Base-by-base conservation (phyloP, 495 filamentous ascomycete genomes). In the Neurospora sp. region DNA sequence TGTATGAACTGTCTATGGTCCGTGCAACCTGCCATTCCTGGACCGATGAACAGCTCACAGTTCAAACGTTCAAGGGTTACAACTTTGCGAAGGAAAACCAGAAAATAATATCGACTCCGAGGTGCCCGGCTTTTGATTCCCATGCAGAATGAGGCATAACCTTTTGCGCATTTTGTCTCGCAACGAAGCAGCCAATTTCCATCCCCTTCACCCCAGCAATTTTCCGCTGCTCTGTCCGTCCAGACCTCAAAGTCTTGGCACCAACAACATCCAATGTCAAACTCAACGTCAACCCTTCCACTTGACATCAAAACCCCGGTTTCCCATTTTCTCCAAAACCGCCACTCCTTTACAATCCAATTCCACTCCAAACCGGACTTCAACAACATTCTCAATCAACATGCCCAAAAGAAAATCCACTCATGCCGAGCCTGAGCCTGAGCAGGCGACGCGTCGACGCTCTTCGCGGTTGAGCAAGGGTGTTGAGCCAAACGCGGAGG, bases 401-500 rank as follows among this genome's bases (percentile, higher is more conserved):
- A 84, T 84, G 83, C 75, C 77, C 4, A 85, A 85, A 68, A 78
- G 83, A 53, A 85, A 84, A 71, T 79, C 82, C 22, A 68, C 61
- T 2, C 74, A 73, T 9, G 72, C 14, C 1, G 38, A 40, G 22
- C 39, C 73, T 16, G 69, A 74, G 42, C 2, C 73, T 48, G 70
- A 74, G 53, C 53, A 35, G 14, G 27, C 27, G 12, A 35, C 53
- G 53, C 53, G 53, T 61, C 53, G 53, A 3, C 53, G 53, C 3
- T 61, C 53, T 61, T 61, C 53, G 53, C 53, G 53, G 27, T 61
- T 61, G 27, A 61, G 53, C 53, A 61, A 61, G 53, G 53, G n/a
- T 68, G 48, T 27, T 38, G 71, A 65, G 45, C 22, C 45, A 18
- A 20, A 3, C 0, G 35, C 71, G n/a, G 12, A 48, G n/a, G 37